Base-by-base conservation (phyloP, 2,329 filamentous ascomycete species). In the Fusarium denticulatum region DNA sequence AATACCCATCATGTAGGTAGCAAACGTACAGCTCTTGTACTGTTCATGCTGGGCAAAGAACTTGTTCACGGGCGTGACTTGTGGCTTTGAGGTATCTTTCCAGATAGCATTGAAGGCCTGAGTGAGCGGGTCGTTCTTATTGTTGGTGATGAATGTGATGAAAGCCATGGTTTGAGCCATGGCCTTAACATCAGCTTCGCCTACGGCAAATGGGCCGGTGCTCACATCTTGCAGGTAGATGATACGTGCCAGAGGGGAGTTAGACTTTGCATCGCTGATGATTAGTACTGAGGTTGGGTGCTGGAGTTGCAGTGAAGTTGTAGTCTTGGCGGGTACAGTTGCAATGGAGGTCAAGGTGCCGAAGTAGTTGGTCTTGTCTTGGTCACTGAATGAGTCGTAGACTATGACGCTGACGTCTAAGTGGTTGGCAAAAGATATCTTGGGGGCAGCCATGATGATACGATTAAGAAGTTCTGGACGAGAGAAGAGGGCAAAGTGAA, bases 291-390 rank as follows among this genome's bases (percentile, higher is more conserved):
- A 62, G 6, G 26, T 11, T 18, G 32, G 22, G 26, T 58, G 59
- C 7, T 24, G 45, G 26, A 62, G 50, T 4, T 62, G 14, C 2
- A 62, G 32, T 26, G 39, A 22, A 12, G 50, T 18, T 28, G 32
- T 58, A 6, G 32, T 15, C 3, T 62, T 58, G 6, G 59, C 2
- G 1, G 59, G 40, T 15, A 58, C 50, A 5, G 40, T 58, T 9
- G 13, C 32, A 32, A 62, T n/a, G 5, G 7, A 20, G 22, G 59
- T 62, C 20, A 62, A 45, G 13, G 39, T 62, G 7, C 59, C 59
- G 20, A 62, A 62, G 26, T 62, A 62, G 22, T 62, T 62, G 26
- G 20, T 37, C 18, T 37, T 62, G 26, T 62, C 59, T 58, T 62
- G 32, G 16, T 28, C 13, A 24, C 59, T 58, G 9, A 58, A 62